phyloP scores from a whole-genome alignment of 1,284 basidiomycete genomes.

The Cryptococcus jaspeensis region DNA sequence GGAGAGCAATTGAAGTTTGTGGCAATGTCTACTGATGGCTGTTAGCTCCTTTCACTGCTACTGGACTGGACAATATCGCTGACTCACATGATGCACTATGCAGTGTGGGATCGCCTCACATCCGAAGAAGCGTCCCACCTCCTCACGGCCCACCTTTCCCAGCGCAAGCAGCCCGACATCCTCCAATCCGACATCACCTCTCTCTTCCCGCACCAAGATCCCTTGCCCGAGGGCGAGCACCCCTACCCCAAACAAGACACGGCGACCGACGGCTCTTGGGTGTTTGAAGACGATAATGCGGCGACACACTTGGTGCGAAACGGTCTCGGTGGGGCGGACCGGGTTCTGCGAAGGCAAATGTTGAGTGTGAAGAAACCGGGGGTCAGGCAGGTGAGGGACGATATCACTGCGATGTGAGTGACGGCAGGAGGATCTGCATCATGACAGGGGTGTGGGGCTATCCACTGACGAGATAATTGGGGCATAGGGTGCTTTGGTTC shows the following conservation, averaged over 20 bases:
- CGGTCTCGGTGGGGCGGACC: not conserved
- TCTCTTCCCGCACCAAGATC: slow-evolving; percentile 1
- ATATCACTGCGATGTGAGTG: not conserved
- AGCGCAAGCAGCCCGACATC: slow-evolving; percentile 52
- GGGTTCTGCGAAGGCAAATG: not conserved
- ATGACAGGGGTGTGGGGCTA: no score
- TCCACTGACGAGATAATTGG: no score
- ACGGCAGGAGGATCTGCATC: no score
- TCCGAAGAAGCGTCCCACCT: slow-evolving; percentile 90
- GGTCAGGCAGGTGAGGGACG: not conserved
- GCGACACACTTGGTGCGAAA: not conserved
- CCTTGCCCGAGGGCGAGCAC: not conserved
- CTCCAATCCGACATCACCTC: slow-evolving; percentile 4
- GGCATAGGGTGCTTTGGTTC: no score
- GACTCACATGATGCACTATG: no score
- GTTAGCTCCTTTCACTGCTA: no score
- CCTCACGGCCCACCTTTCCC: slow-evolving; percentile 75
- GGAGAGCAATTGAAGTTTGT: no score
- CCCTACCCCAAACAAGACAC: slow-evolving; percentile 1
- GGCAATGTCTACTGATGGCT: no score
- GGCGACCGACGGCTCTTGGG: not conserved
- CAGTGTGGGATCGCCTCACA: slow-evolving; percentile 83
- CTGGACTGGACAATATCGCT: no score
- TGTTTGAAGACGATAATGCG: not conserved
- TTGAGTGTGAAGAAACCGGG: not conserved